These are phyloP conservation scores for Erysimum cheiranthoides DNA, from an alignment of 345 rosid genomes.

Conservation along the genomic window DNA sequence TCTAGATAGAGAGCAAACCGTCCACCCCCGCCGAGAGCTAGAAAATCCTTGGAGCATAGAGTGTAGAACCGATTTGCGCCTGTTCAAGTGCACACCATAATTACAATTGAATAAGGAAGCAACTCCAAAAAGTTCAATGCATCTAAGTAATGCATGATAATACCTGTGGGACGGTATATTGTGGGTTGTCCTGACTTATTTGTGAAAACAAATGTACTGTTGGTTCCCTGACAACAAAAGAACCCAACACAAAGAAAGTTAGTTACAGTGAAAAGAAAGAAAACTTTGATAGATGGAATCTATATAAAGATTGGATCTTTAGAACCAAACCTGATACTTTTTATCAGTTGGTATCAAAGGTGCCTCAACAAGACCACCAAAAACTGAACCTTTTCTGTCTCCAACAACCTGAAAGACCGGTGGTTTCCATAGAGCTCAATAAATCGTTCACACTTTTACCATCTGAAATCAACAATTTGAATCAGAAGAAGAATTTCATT, in stretches of 20 bases:
- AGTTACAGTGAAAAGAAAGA: neutral
- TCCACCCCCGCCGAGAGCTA: conserved; percentile 96
- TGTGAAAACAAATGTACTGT: conserved; percentile 89
- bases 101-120: conserved; percentile 10
- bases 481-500: conserved; percentile 4
- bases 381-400: conserved; percentile 87
- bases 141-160: neutral
- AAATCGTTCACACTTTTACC: neutral
- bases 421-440: neutral
- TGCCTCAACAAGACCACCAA: conserved; percentile 96
- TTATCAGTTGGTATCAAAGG: conserved; percentile 80
- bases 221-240: conserved; percentile 71
- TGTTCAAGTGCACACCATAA: conserved; percentile 46
- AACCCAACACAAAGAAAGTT: conserved; percentile 28
- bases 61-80: conserved; percentile 96
- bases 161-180: conserved; percentile 88
- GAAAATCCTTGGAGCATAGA: conserved; percentile 73
- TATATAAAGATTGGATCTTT: conserved; percentile 25
- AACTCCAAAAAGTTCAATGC: conserved; percentile 3
- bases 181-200: conserved; percentile 66
- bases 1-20: conserved; percentile 93
- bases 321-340: conserved; percentile 75
- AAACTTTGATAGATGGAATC: conserved; percentile 19
- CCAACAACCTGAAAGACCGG: conserved; percentile 72
- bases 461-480: conserved; percentile 11